Evolutionary conservation across 1,139 yeast genomes (phyloP), one percentile per base, ranked within the genome.

Genomic region (Candida sp.): DNA sequence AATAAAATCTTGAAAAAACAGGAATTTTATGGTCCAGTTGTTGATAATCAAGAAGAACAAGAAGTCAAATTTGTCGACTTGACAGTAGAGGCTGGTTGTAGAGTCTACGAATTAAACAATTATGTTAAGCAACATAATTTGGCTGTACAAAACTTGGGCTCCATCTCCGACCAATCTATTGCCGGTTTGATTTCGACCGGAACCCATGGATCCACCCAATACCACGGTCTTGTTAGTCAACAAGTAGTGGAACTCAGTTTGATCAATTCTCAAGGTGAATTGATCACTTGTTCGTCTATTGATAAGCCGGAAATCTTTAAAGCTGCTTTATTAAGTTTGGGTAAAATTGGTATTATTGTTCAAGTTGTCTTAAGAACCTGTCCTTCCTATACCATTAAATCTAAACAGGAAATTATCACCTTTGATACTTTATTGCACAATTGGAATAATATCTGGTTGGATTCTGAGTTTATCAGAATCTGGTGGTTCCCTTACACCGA

Each of bases 401-500:
- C 96, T 11, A 75, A 79, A 40, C 95, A 88, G 61, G 96, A 90
- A 63, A 84, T 90, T 38, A 82, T 91, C 53, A 70, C 82, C 33
- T 89, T 91, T 58, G 85, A 84, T 29, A 79, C 89, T 6, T 69
- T 91, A 39, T 63, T 90, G 53, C 71, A 73, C 15, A 68, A 78
- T 55, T 82, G 95, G 90, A 82, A 82, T 46, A 71, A 75, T 12
- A 66, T 91, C 37, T 93, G 98, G 97, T 80, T 88, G 6, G 83
- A 88, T 43, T 78, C 91, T n/a, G 99, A 93, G 66, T 93, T 83
- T 56, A 84, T 89, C 38, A 79, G 98, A 50, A 80, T 90, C 41
- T 93, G 98, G 98, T 93, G 99, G 98, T 93, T 87, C 64, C 99
- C 99, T 1, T 93, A 93, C 62, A 77, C 95, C 21, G 80, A 80